Base-by-base conservation (phyloP, 2,329 filamentous ascomycete species). In the Apiospora pterosperma region DNA sequence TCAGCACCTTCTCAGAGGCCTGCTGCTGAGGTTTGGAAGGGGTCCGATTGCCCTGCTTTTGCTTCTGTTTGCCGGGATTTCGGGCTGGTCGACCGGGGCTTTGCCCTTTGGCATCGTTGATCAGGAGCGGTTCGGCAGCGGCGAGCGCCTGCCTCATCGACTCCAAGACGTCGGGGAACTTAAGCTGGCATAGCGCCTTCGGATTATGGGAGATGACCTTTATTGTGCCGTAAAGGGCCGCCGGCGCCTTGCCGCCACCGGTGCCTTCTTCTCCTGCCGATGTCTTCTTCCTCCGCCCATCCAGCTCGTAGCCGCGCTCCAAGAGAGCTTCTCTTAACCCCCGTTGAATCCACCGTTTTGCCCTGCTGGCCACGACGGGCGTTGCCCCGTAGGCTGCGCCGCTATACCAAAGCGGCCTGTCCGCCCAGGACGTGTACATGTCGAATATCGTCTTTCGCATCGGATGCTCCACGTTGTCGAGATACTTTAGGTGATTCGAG, bases 391-490 rank as follows among this genome's bases (percentile, higher is more conserved):
- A 41, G 36, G 52, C 38, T 38, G 44, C 59, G 25, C 59, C 55
- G 4, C 25, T 64, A 34, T 64, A 66, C 74, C 74, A 76, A 12
- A 76, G 65, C 36, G 74, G 70, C 59, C 69, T 55, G 12, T 71
- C 68, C 5, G 64, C 71, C 69, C 73, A 71, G 36, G 64, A 65
- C 7, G 73, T 69, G 66, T 76, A 76, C 12, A 69, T 65, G 31
- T 75, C 69, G 28, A 76, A 66, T 21, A 74, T 42, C n/a, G 72
- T 67, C 62, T 71, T 72, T 6, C 69, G 62, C 41, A 72, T 69
- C 10, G 73, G 71, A 58, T 74, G 72, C 63, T 72, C 71, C 11
- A 59, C 5, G 28, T 62, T 67, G 39, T 72, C 73, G 44, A 78
- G 68, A 64, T 73, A 76, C 41, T 68, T 72, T 68, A 72, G 67